Base-by-base conservation (phyloP, 352 stramenopile species). In the Globisporangium orthogonon region DNA sequence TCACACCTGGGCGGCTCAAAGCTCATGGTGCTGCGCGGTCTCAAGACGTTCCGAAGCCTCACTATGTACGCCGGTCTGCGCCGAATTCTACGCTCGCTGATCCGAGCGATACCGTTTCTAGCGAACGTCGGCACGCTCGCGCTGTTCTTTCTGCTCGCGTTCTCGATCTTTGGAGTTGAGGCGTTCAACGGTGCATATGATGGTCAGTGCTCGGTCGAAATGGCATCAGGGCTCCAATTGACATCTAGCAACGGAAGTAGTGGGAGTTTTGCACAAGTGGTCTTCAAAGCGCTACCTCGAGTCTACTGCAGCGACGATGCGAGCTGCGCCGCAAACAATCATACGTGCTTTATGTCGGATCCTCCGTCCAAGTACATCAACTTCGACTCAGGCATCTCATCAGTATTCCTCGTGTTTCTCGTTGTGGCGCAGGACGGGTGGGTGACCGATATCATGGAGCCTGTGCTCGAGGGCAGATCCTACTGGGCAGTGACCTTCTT, bases 351-450 rank as follows among this genome's bases (percentile, higher is more conserved):
- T 4, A 31, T 31, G 3, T 46, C 73, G 18, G 52, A 63, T 4
- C 67, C 76, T 1, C 69, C 73, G 23, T 87, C 78, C 1, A 60
- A 60, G 41, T 65, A 83, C 35, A 56, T 91, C 7, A 88, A 91
- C 71, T 92, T 89, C 58, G 77, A 92, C 64, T 78, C 60, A 23
- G 82, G 82, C 0, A n/a, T 89, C 30, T 81, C 70, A 2, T 78
- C 82, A 9, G 54, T 92, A 11, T 89, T 88, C 56, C 67, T 92
- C 14, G 82, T 92, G 1, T 92, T 92, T 31, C 69, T 89, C 37
- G 82, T 92, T 15, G 79, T 90, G 10, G 82, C 79, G 0, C 79
- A 89, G 52, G 82, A 92, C 49, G 82, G 82, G 14, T 92, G 82
- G 82, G 74, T 90, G 44, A 67, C 65, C 1, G 78, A 89, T 52